Conservation (phyloP, 306 rosid genomes). For the Quercus variabilis region DNA sequence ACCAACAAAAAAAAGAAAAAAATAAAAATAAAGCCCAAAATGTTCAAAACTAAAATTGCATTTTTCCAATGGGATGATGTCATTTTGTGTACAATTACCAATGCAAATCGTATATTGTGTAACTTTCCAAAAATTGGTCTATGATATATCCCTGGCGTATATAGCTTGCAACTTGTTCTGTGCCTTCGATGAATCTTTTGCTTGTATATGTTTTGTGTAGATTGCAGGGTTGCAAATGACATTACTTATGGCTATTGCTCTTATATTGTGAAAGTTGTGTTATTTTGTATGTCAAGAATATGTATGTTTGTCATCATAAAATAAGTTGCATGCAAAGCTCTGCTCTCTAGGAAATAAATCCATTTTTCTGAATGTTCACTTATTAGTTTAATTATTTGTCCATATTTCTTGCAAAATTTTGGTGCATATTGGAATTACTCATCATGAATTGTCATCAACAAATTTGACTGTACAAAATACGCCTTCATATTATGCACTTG, state of each 20-base stretch:
- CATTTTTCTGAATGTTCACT: neutral
- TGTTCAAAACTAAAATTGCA: neutral
- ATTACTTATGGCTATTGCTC: neutral
- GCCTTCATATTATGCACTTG: slow-evolving; percentile 12
- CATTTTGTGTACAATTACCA: neutral
- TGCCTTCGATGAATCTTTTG: neutral
- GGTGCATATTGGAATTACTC: neutral
- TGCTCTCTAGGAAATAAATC: neutral
- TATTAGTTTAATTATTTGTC: neutral
- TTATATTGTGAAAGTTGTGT: neutral
- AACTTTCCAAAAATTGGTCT: neutral
- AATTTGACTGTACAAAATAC: neutral
- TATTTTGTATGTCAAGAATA: neutral
- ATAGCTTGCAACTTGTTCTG: neutral
- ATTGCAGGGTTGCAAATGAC: neutral
- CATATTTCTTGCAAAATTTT: neutral
- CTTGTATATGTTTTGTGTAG: neutral
- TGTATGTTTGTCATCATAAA: neutral
- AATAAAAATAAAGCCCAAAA: neutral
- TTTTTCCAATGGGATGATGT: neutral
- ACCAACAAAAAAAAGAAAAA: neutral
- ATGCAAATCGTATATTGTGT: neutral
- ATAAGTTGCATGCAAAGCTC: neutral
- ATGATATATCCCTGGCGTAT: neutral
- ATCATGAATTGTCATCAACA: neutral